Percentiles rank a stretch among this genome's conserved stretches.
These are phyloP conservation scores for Gastrolobium villosum DNA, from an alignment of 306 rosid genomes.

Conservation along the genomic window DNA sequence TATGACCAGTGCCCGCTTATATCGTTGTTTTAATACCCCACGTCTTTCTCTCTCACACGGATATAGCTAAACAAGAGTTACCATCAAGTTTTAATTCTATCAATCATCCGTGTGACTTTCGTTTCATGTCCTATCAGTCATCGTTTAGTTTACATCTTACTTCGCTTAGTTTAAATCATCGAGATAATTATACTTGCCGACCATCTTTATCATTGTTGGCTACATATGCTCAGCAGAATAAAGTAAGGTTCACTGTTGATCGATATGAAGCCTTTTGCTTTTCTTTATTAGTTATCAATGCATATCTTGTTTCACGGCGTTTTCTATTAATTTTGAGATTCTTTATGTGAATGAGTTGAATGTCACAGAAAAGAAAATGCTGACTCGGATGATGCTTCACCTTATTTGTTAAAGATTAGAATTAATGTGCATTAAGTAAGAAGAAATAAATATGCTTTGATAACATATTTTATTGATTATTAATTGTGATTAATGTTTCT, in stretches of 20 bases:
- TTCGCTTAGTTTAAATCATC: background rate
- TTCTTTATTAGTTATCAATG: background rate
- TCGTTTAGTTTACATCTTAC: no score
- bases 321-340: background rate
- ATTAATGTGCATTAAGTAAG: no score
- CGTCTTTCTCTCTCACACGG: background rate
- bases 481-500: no score
- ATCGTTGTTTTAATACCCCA: no score
- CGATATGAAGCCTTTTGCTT: slow-evolving; percentile 13
- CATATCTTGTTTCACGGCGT: background rate
- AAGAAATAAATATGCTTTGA: no score
- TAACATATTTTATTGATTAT: no score
- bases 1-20: background rate
- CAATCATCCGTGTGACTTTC: slow-evolving; percentile 1
- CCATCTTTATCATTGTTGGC: slow-evolving; percentile 37
- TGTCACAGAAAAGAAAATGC: no score
- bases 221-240: background rate
- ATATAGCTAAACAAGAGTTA: background rate
- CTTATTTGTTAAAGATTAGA: no score
- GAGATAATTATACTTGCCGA: slow-evolving; percentile 19
- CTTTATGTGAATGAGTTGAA: background rate
- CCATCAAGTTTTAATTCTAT: slow-evolving; percentile 3
- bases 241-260: background rate
- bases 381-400: no score
- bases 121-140: slow-evolving; percentile 10